Evolutionary conservation across 306 rosid genomes (phyloP).

Genomic region (Ceratonia siliqua): DNA sequence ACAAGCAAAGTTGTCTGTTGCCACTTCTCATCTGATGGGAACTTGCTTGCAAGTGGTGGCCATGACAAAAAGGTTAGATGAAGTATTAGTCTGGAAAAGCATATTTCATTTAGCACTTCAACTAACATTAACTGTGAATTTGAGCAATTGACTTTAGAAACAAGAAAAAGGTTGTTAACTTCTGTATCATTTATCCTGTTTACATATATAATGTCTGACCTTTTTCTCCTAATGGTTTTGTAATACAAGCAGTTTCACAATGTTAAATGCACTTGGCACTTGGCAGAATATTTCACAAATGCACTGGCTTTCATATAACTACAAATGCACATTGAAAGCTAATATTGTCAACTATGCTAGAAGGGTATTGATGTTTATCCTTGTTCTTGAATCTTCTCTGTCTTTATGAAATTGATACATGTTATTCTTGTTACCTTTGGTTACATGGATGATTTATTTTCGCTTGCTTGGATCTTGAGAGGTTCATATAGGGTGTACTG

Average conservation of each 20-base stretch:
- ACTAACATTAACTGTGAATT: conserved; percentile 14
- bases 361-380: too few relatives aligned
- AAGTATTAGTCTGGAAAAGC: neutral
- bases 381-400: too few relatives aligned
- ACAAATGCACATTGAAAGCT: too few relatives aligned
- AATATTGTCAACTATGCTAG: too few relatives aligned
- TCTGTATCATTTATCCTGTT: conserved; percentile 9
- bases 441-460: too few relatives aligned
- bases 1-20: conserved; percentile 72
- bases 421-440: too few relatives aligned
- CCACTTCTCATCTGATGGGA: conserved; percentile 97
- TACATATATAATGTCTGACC: conserved; percentile 21
- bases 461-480: too few relatives aligned
- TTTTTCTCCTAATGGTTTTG: conserved; percentile 21
- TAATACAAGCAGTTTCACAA: conserved; percentile 84
- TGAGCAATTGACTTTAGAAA: neutral
- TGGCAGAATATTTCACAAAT: too few relatives aligned
- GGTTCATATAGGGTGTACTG: too few relatives aligned
- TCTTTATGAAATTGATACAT: too few relatives aligned
- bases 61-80: conserved; percentile 89
- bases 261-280: too few relatives aligned
- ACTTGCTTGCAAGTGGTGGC: conserved; percentile 95
- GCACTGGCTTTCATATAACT: too few relatives aligned
- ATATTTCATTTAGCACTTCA: neutral
- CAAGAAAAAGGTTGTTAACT: neutral